A percentile compares a stretch with the other conserved stretches of the same genome.
phyloP scores from a whole-genome alignment of 495 filamentous ascomycete species.

The Alectoria sarmentosa region DNA sequence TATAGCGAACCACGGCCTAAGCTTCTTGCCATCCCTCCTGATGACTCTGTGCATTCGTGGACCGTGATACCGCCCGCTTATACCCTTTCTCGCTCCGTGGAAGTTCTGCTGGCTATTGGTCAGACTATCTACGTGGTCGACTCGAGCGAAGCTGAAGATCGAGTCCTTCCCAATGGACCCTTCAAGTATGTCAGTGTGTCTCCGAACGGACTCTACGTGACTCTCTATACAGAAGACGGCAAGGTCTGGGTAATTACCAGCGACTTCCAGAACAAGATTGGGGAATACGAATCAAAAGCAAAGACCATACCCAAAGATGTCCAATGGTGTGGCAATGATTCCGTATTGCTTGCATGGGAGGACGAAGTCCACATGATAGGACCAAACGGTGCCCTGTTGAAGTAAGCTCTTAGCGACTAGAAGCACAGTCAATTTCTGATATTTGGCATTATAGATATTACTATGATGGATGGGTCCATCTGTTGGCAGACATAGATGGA shows the following conservation, averaged over 20 bases:
- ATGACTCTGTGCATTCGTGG: constrained; percentile 81
- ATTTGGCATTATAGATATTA: constrained; percentile 53
- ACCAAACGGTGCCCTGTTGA: constrained; percentile 67
- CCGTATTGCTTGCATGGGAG: constrained; percentile 91
- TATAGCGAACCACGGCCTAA: constrained; percentile 90
- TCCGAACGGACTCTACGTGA: constrained; percentile 80
- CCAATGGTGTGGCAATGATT: constrained; percentile 94
- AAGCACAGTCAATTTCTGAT: neutral
- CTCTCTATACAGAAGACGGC: constrained; percentile 77
- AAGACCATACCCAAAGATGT: constrained; percentile 81
- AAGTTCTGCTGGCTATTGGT: constrained; percentile 81
- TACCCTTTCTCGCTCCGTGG: constrained; percentile 89
- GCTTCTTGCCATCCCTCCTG: constrained; percentile 67
- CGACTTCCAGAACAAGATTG: constrained; percentile 86
- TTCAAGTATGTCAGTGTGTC: constrained; percentile 87
- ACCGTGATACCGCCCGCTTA: constrained; percentile 79
- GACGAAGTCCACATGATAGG: constrained; percentile 97
- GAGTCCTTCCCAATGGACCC: constrained; percentile 80
- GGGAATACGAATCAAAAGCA: constrained; percentile 83
- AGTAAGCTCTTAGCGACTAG: constrained; percentile 33
- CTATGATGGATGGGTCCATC: constrained; percentile 85
- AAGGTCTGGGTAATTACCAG: constrained; percentile 90
- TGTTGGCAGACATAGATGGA: constrained; percentile 84
- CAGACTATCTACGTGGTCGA: constrained; percentile 83
- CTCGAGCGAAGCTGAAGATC: constrained; percentile 82